phyloP scores from a whole-genome alignment of 805 yeast species.

The Brettanomyces nanus region DNA sequence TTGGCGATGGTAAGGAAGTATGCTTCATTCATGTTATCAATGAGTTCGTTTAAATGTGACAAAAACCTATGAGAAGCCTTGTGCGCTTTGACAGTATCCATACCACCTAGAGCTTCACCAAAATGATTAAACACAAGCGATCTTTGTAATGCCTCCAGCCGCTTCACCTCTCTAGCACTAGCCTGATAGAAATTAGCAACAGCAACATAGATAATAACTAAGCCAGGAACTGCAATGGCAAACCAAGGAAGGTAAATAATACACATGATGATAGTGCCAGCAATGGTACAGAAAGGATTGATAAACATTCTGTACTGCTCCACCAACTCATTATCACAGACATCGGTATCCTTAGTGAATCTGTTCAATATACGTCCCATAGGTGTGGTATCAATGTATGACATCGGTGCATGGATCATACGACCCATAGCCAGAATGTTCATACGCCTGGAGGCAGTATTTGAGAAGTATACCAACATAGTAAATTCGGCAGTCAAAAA shows the following conservation, averaged over 20 bases:
- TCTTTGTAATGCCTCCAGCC: conserved; percentile 65
- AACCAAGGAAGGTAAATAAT: conserved; percentile 69
- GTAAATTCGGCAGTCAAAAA: conserved; percentile 35
- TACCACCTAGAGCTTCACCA: conserved; percentile 60
- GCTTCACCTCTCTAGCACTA: conserved; percentile 65
- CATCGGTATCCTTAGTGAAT: conserved; percentile 78
- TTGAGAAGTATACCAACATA: conserved; percentile 40
- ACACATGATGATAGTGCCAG: conserved; percentile 59
- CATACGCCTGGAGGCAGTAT: conserved; percentile 46
- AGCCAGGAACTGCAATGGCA: conserved; percentile 57
- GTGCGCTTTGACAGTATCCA: conserved; percentile 57
- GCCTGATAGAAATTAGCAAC: conserved; percentile 58
- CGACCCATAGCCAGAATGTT: conserved; percentile 43
- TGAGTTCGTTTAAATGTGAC: conserved; percentile 33
- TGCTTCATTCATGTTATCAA: conserved; percentile 61
- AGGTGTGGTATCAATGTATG: conserved; percentile 79
- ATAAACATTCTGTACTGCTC: conserved; percentile 60
- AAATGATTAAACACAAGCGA: conserved; percentile 65
- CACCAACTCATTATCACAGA: conserved; percentile 68
- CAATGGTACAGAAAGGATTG: conserved; percentile 42
- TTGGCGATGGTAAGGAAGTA: conserved; percentile 46
- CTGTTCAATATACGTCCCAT: conserved; percentile 80
- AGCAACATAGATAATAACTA: conserved; percentile 35
- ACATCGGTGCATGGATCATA: conserved; percentile 70
- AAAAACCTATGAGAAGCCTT: conserved; percentile 34